Evolutionary conservation across 176 grass and related monocot genomes (phyloP).

Genomic region (Elaeis guineensis): DNA sequence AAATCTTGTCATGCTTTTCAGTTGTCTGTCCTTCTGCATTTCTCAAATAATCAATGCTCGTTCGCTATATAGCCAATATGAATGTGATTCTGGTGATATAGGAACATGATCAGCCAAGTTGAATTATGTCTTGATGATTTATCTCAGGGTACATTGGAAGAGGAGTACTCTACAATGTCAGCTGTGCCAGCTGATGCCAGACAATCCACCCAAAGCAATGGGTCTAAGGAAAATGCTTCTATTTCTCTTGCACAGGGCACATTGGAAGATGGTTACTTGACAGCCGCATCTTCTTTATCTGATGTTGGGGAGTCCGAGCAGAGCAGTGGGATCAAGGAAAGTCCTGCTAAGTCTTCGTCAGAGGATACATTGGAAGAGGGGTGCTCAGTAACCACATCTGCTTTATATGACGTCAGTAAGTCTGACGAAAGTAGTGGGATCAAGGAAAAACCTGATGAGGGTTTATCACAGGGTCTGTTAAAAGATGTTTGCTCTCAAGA

Average conservation of each 20-base stretch:
- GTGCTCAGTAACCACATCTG: slow-evolving; percentile 18
- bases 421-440: slow-evolving; percentile 22
- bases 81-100: slow-evolving; percentile 17
- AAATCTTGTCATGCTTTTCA: no score
- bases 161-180: slow-evolving; percentile 24
- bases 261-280: slow-evolving; percentile 12
- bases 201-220: slow-evolving; percentile 19
- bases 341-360: slow-evolving; percentile 9
- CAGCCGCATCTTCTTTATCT: slow-evolving; percentile 20
- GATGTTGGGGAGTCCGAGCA: slow-evolving; percentile 15
- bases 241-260: slow-evolving; percentile 27
- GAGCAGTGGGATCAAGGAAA: slow-evolving; percentile 19
- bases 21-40: no score
- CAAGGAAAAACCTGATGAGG: background rate
- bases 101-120: background rate
- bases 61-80: slow-evolving; percentile 14
- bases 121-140: slow-evolving; percentile 10
- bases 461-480: background rate
- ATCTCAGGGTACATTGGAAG: slow-evolving; percentile 29
- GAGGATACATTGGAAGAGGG: slow-evolving; percentile 33
- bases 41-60: no score
- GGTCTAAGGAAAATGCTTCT: slow-evolving; percentile 7
- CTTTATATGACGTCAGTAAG: slow-evolving; percentile 14
- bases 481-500: background rate
- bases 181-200: slow-evolving; percentile 15